Evolutionary conservation across 2,329 filamentous ascomycete species (phyloP).

Genomic region (Elsinoe perseae): DNA sequence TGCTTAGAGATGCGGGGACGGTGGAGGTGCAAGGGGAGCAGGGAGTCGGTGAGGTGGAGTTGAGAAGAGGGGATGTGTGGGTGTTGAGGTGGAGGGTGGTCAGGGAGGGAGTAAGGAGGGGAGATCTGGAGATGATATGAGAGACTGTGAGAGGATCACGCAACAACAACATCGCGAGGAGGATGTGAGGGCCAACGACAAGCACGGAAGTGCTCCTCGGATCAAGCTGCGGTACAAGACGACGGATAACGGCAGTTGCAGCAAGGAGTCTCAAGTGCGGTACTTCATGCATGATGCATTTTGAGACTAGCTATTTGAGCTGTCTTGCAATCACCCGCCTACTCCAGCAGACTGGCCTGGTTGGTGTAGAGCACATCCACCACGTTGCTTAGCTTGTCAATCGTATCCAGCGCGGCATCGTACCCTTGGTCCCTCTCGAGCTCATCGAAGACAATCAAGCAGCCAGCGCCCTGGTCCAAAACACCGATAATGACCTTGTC

Average conservation of each 20-base stretch:
- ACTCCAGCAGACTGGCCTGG: slow-evolving; percentile 93
- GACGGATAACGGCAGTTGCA: background rate
- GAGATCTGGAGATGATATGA: slow-evolving; percentile 59
- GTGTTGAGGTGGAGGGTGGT: slow-evolving; percentile 51
- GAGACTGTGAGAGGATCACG: background rate
- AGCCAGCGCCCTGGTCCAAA: slow-evolving; percentile 92
- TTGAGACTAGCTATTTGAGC: background rate
- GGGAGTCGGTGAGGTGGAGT: slow-evolving; percentile 33
- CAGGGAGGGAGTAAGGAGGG: slow-evolving; percentile 61
- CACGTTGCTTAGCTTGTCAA: slow-evolving; percentile 93
- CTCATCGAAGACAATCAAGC: slow-evolving; percentile 95
- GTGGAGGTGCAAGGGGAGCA: slow-evolving; percentile 55
- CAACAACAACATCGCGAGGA: background rate
- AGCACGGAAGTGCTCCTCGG: too few species aligned
- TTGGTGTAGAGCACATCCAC: slow-evolving; percentile 97
- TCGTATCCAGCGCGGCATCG: slow-evolving; percentile 86
- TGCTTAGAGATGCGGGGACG: slow-evolving; percentile 54
- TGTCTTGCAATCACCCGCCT: slow-evolving; percentile 25
- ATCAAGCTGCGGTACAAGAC: background rate
- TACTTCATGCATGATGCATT: background rate
- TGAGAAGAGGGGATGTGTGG: slow-evolving; percentile 47
- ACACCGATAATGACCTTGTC: slow-evolving; percentile 99
- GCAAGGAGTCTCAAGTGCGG: background rate
- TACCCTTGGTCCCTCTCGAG: slow-evolving; percentile 87
- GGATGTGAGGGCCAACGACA: background rate